These are phyloP conservation scores for Agarophyton chilense DNA, from an alignment of 23 red algal genomes.

Conservation along the genomic window DNA sequence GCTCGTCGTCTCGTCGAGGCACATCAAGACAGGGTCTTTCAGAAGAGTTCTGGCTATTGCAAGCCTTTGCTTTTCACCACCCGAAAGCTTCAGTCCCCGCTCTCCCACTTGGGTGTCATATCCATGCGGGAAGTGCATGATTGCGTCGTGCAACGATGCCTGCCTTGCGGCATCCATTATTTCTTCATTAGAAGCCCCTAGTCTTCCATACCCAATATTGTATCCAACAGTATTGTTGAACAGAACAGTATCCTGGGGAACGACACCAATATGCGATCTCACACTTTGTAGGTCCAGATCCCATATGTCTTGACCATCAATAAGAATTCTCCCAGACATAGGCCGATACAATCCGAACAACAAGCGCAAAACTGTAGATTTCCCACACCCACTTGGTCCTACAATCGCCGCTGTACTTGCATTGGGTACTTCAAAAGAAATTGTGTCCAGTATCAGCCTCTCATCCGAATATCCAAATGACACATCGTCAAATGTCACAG, in stretches of 20 bases:
- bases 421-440: slow-evolving; percentile 85
- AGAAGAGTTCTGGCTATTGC: slow-evolving; percentile 91
- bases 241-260: slow-evolving; percentile 96
- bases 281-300: slow-evolving; percentile 72
- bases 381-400: slow-evolving; percentile 91
- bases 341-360: slow-evolving; percentile 87
- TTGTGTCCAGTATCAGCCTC: slow-evolving; percentile 52
- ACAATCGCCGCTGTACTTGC: slow-evolving; percentile 80
- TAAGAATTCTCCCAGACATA: slow-evolving; percentile 57
- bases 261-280: slow-evolving; percentile 77
- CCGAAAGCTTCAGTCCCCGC: slow-evolving; percentile 82
- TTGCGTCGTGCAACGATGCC: slow-evolving; percentile 80
- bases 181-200: slow-evolving; percentile 63
- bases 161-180: slow-evolving; percentile 72
- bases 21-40: slow-evolving; percentile 73
- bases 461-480: slow-evolving; percentile 69
- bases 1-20: slow-evolving; percentile 87
- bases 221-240: slow-evolving; percentile 95
- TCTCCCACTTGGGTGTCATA: slow-evolving; percentile 95
- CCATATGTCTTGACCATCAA: slow-evolving; percentile 95
- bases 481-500: slow-evolving; percentile 78
- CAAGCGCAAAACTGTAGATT: slow-evolving; percentile 88
- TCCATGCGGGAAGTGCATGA: slow-evolving; percentile 70
- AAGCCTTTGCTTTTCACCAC: slow-evolving; percentile 93
- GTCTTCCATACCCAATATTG: slow-evolving; percentile 93